phyloP scores from a whole-genome alignment of 352 stramenopile species.

The Globisporangium uncinulatum region DNA sequence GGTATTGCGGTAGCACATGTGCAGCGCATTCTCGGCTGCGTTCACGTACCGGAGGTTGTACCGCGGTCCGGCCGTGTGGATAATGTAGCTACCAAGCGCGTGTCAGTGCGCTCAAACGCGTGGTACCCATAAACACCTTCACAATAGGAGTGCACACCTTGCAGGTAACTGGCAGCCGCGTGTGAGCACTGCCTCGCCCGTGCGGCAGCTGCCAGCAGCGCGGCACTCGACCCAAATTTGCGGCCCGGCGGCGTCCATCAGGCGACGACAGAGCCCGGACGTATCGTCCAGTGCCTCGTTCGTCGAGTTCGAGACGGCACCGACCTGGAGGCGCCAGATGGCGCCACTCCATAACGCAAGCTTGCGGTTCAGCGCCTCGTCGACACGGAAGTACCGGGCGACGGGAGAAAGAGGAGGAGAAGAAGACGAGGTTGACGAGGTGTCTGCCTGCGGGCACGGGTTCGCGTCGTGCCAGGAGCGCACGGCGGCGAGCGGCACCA shows the following conservation, averaged over 20 bases:
- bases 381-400: slow-evolving; percentile 18
- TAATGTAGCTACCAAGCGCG: slow-evolving; percentile 22
- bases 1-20: slow-evolving; percentile 69
- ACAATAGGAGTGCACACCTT: slow-evolving; percentile 25
- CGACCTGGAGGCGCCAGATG: slow-evolving; percentile 47
- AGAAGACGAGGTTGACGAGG: neutral
- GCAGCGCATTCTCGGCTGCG: slow-evolving; percentile 76
- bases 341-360: slow-evolving; percentile 52
- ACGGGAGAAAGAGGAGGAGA: slow-evolving; percentile 16
- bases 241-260: slow-evolving; percentile 65
- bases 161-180: slow-evolving; percentile 66
- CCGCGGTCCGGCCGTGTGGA: slow-evolving; percentile 84
- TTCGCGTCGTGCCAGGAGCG: slow-evolving; percentile 9
- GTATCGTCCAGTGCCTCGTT: slow-evolving; percentile 68
- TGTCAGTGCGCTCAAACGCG: neutral
- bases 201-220: slow-evolving; percentile 55
- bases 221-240: slow-evolving; percentile 74
- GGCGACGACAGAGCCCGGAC: slow-evolving; percentile 45
- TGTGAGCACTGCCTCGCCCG: slow-evolving; percentile 79
- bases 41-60: slow-evolving; percentile 76
- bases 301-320: slow-evolving; percentile 78
- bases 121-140: neutral
- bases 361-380: slow-evolving; percentile 34
- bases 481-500: slow-evolving; percentile 2
- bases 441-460: neutral